Evolutionary conservation across 2,329 filamentous ascomycete species (phyloP).

Genomic region (Lasiodiplodia citricola): DNA sequence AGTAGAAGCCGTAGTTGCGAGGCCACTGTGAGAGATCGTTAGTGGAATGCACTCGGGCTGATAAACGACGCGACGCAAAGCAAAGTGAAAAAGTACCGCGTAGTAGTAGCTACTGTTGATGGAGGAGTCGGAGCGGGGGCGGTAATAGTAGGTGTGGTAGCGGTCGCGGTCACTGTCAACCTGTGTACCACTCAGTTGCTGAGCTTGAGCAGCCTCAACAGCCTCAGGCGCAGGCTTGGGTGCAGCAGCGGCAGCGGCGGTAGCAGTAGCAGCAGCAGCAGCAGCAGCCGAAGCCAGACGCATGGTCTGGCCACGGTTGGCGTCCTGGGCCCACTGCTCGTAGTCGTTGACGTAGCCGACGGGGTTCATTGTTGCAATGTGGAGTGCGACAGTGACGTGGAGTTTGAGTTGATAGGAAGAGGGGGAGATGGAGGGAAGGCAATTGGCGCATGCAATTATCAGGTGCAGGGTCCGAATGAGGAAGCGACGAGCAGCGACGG

Average conservation of each 20-base stretch:
- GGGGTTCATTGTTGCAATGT: constrained; percentile 1
- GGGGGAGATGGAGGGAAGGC: not conserved
- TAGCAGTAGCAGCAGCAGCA: not conserved
- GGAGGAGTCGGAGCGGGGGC: not conserved
- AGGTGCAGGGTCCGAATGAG: not conserved
- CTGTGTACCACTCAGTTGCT: not conserved
- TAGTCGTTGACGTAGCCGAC: constrained; percentile 15
- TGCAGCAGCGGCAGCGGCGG: not conserved
- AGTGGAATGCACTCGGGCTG: not conserved
- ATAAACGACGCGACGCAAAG: not conserved
- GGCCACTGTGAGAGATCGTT: not conserved
- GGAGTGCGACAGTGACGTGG: not conserved
- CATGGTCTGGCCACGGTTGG: not conserved
- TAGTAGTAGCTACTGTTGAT: not conserved
- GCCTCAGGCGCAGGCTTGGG: not conserved
- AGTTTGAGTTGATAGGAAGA: not conserved
- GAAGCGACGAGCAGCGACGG: not conserved
- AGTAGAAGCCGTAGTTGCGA: not conserved
- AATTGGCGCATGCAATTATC: not conserved
- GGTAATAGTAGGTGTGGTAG: constrained; percentile 11
- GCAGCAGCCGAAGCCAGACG: not conserved
- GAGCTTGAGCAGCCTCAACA: not conserved
- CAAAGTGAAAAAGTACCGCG: not conserved
- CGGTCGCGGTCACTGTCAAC: not conserved
- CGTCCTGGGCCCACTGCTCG: not conserved